Percentiles rank a stretch among this genome's conserved stretches.
Evolutionary conservation across 139 green algal species (phyloP).

Genomic region (Closterium sp.): DNA sequence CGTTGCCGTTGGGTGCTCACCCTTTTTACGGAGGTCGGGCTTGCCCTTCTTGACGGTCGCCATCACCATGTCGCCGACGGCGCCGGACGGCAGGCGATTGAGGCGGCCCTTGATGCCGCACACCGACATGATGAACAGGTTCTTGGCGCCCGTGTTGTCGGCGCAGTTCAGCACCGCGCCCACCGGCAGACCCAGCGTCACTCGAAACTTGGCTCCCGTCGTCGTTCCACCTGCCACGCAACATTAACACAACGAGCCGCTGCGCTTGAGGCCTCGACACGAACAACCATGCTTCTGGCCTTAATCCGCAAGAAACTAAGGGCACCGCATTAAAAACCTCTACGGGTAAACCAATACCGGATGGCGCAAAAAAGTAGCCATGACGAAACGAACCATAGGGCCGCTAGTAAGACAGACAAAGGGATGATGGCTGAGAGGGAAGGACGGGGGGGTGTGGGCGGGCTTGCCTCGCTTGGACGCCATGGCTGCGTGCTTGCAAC

Average conservation of each 20-base stretch:
- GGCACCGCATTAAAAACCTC: not conserved
- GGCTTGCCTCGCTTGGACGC: not conserved
- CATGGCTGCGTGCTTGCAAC: not conserved
- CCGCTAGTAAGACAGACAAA: not conserved
- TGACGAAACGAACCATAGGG: not conserved
- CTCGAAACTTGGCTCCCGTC: slow-evolving; percentile 96
- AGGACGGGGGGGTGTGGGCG: not conserved
- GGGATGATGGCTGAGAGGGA: not conserved
- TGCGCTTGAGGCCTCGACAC: not conserved
- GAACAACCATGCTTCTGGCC: not conserved
- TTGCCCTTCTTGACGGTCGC: slow-evolving; percentile 99
- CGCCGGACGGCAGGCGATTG: slow-evolving; percentile 90
- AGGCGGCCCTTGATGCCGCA: slow-evolving; percentile 77
- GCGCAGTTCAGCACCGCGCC: slow-evolving; percentile 97
- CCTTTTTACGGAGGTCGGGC: slow-evolving; percentile 99
- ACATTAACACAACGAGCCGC: not conserved
- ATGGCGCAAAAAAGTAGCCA: not conserved
- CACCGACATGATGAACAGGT: slow-evolving; percentile 99
- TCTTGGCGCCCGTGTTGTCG: slow-evolving; percentile 98
- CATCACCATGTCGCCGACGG: slow-evolving; percentile 97
- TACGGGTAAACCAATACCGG: not conserved
- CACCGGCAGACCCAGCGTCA: slow-evolving; percentile 94
- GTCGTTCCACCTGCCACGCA: slow-evolving; percentile 65
- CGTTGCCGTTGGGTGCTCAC: no score
- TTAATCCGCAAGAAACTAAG: not conserved